Evolutionary conservation across 495 filamentous ascomycete species (phyloP).

Genomic region (Corynascus novoguineensis): DNA sequence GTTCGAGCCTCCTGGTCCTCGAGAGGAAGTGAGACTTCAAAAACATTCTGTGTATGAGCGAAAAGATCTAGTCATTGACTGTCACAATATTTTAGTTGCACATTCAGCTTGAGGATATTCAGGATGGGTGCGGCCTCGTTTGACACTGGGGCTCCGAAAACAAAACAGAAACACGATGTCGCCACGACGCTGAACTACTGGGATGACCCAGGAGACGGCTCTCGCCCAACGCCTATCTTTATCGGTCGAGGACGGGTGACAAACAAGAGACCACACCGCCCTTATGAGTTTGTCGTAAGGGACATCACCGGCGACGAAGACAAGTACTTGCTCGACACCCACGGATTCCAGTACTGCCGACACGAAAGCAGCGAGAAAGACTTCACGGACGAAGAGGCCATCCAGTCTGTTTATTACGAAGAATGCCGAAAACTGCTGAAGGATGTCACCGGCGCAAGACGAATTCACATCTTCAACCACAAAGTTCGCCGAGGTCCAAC

Average conservation of each 20-base stretch:
- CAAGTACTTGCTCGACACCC: constrained; percentile 33
- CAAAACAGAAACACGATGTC: constrained; percentile 35
- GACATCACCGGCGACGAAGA: constrained; percentile 36
- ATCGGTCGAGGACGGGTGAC: constrained; percentile 32
- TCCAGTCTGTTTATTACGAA: constrained; percentile 55
- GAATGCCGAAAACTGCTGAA: constrained; percentile 57
- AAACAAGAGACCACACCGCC: constrained; percentile 43
- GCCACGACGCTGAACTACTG: constrained; percentile 55
- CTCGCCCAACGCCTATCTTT: constrained; percentile 47
- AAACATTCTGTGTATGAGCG: not conserved
- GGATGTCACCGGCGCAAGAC: constrained; percentile 56
- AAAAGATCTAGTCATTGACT: not conserved
- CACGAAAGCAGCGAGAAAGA: constrained; percentile 38
- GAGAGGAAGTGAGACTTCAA: not conserved
- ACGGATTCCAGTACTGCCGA: constrained; percentile 37
- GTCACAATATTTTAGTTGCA: not conserved
- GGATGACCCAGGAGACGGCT: constrained; percentile 57
- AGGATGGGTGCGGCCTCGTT: not conserved
- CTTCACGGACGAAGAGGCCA: constrained; percentile 58
- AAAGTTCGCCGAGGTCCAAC: constrained; percentile 56
- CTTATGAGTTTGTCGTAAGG: constrained; percentile 36
- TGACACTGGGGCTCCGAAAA: not conserved
- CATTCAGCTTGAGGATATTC: not conserved
- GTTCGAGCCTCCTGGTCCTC: too few relatives aligned
- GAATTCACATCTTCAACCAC: constrained; percentile 67